These are phyloP conservation scores for Filosporella fistucella DNA, from an alignment of 495 filamentous ascomycete species.

Conservation along the genomic window DNA sequence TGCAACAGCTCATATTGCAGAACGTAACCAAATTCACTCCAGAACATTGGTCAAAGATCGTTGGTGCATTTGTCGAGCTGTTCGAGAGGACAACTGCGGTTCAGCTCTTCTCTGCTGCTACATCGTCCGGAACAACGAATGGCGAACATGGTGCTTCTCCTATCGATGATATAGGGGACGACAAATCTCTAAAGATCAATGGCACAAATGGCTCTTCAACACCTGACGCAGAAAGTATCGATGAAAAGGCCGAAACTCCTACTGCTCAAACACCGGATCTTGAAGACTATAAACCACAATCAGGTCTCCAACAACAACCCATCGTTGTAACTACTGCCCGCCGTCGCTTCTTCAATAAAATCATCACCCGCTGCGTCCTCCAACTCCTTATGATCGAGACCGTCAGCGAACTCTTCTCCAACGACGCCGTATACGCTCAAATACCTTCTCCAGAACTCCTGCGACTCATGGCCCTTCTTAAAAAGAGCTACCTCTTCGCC, in stretches of 20 bases:
- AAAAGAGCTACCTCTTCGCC: slow-evolving; percentile 92
- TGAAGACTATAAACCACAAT: slow-evolving; percentile 83
- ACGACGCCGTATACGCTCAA: slow-evolving; percentile 88
- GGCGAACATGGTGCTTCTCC: slow-evolving; percentile 39
- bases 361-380: slow-evolving; percentile 97
- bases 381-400: slow-evolving; percentile 99
- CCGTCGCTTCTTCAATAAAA: slow-evolving; percentile 97
- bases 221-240: slow-evolving; percentile 31
- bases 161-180: slow-evolving; percentile 32
- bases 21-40: slow-evolving; percentile 87
- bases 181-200: slow-evolving; percentile 60
- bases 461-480: slow-evolving; percentile 86
- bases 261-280: slow-evolving; percentile 47
- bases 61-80: slow-evolving; percentile 89
- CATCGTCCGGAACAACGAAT: slow-evolving; percentile 40
- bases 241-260: slow-evolving; percentile 25
- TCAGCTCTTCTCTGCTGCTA: slow-evolving; percentile 85
- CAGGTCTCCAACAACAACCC: slow-evolving; percentile 74
- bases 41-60: slow-evolving; percentile 89
- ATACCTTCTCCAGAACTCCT: slow-evolving; percentile 87
- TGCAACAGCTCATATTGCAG: slow-evolving; percentile 93
- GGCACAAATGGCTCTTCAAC: slow-evolving; percentile 38
- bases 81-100: slow-evolving; percentile 93
- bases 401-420: slow-evolving; percentile 96
- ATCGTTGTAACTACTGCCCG: slow-evolving; percentile 88